phyloP scores from a whole-genome alignment of 2,329 filamentous ascomycete genomes.

The Colletotrichum navitas region DNA sequence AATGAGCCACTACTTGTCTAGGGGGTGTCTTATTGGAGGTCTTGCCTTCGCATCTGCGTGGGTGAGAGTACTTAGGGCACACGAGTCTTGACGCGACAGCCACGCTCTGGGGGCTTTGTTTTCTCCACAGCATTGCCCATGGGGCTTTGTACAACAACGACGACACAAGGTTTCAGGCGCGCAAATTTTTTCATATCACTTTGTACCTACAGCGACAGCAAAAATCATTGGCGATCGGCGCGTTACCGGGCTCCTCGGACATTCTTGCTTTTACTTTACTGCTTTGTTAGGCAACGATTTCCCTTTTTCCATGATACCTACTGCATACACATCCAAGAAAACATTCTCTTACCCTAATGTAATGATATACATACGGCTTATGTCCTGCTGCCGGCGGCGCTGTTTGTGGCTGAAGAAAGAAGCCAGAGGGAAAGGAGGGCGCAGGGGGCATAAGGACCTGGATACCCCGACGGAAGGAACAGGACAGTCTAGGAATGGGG shows the following conservation, averaged over 20 bases:
- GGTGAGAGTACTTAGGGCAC: background rate
- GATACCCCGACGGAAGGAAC: conserved; percentile 15
- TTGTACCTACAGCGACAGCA: conserved; percentile 30
- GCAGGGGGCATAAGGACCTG: conserved; percentile 9
- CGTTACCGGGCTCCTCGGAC: conserved; percentile 14
- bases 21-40: background rate
- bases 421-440: background rate
- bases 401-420: conserved; percentile 28
- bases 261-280: background rate
- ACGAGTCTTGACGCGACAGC: background rate
- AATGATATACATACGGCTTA: conserved; percentile 40
- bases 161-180: conserved; percentile 1
- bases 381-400: conserved; percentile 38
- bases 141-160: conserved; percentile 31
- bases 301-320: conserved; percentile 32
- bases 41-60: background rate
- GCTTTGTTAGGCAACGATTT: conserved; percentile 24
- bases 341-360: conserved; percentile 40
- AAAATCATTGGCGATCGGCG: conserved; percentile 22
- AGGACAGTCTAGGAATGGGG: background rate
- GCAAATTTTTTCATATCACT: conserved; percentile 1
- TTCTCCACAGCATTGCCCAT: background rate
- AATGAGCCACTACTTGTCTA: conserved; percentile 8
- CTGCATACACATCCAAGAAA: conserved; percentile 33
- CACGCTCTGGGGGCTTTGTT: conserved; percentile 1